phyloP scores from a whole-genome alignment of 2,329 filamentous ascomycete species.

The Aspergillus brasiliensis region DNA sequence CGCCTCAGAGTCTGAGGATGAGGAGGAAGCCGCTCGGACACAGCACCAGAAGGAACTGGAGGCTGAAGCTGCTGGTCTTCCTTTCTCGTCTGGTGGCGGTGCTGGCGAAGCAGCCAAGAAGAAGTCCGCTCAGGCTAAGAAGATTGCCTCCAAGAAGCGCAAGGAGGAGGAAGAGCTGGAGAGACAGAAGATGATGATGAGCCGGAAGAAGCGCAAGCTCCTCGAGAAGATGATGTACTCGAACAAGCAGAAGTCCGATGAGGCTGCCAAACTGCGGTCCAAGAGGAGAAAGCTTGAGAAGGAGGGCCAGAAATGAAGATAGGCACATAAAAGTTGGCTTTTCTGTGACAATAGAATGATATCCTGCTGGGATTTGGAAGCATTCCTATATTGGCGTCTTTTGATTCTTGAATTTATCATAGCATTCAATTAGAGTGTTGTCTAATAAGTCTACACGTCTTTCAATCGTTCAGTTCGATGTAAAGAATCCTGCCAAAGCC shows the following conservation, averaged over 20 bases:
- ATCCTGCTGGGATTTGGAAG: slow-evolving; percentile 25
- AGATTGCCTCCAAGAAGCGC: slow-evolving; percentile 66
- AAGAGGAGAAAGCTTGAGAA: slow-evolving; percentile 88
- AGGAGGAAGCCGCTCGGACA: slow-evolving; percentile 62
- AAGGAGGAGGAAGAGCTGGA: slow-evolving; percentile 84
- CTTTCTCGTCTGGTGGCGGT: slow-evolving; percentile 51
- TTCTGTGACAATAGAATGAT: slow-evolving; percentile 26
- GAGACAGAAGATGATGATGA: slow-evolving; percentile 96
- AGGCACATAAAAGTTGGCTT: slow-evolving; percentile 25
- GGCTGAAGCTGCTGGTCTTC: slow-evolving; percentile 77
- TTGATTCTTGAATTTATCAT: slow-evolving; percentile 17
- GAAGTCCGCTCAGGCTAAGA: slow-evolving; percentile 67
- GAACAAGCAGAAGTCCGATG: slow-evolving; percentile 88
- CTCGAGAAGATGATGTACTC: slow-evolving; percentile 97
- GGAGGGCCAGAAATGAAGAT: slow-evolving; percentile 31
- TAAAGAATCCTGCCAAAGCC: neutral
- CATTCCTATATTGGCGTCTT: slow-evolving; percentile 23
- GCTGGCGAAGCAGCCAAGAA: slow-evolving; percentile 65
- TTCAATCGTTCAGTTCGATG: neutral
- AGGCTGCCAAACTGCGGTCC: slow-evolving; percentile 80
- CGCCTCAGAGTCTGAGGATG: slow-evolving; percentile 56
- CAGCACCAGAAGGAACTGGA: slow-evolving; percentile 88
- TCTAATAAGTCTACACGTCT: slow-evolving; percentile 4
- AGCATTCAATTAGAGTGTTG: slow-evolving; percentile 8
- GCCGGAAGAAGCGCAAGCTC: slow-evolving; percentile 95